A percentile compares a stretch with the other conserved stretches of the same genome.
Conservation (phyloP, 495 filamentous ascomycete genomes). For the Pseudotulostoma volvatum region DNA sequence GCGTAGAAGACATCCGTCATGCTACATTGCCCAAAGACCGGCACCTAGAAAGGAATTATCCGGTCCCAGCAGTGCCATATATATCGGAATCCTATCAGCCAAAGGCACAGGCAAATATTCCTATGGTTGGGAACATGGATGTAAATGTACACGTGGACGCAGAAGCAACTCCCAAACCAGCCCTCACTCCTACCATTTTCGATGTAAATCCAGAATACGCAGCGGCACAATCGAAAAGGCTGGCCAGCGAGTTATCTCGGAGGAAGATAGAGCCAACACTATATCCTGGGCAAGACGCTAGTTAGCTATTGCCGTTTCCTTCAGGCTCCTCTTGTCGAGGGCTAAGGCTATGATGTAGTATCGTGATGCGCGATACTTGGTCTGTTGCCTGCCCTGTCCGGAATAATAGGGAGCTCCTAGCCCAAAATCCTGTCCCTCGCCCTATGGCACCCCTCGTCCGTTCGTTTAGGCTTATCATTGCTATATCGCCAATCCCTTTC, state of each 20-base stretch:
- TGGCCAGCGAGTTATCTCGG: neutral
- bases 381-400: no score
- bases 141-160: slow-evolving; percentile 1
- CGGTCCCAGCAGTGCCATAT: neutral
- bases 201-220: neutral
- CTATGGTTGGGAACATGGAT: slow-evolving; percentile 1
- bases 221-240: neutral
- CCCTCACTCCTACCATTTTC: slow-evolving; percentile 1
- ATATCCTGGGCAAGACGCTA: neutral
- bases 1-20: neutral
- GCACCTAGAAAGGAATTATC: neutral
- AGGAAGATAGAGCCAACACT: neutral
- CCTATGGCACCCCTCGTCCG: no score
- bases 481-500: no score
- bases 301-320: no score
- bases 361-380: no score
- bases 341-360: no score
- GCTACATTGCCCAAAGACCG: slow-evolving; percentile 2
- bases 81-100: neutral
- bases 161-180: slow-evolving; percentile 3
- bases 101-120: neutral
- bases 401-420: no score
- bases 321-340: no score
- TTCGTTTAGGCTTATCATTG: no score
- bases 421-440: no score